Base-by-base conservation (phyloP, 2,329 filamentous ascomycete genomes). In the Colletotrichum gigasporum region DNA sequence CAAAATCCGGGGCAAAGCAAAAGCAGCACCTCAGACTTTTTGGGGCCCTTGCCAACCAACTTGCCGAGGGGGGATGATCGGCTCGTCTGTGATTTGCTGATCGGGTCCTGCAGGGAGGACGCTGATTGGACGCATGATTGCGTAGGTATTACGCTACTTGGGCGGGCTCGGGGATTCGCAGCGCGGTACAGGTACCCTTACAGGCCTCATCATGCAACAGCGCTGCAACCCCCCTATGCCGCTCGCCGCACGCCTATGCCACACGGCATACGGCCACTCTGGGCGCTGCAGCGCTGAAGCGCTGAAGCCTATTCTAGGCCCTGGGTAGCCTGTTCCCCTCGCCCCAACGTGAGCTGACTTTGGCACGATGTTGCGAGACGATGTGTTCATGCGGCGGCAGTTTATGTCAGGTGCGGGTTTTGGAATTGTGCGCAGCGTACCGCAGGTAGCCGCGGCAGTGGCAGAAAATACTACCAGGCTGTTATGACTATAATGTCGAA, bases 1-100 rank as follows among this genome's bases (percentile, higher is more conserved):
- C 63, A 65, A 63, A 65, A 63, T 57, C 59, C 58, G 63, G 63
- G 61, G 63, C 51, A 62, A 47, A n/a, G n/a, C n/a, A n/a, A n/a
- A n/a, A n/a, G n/a, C n/a, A n/a, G n/a, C n/a, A n/a, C n/a, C n/a
- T n/a, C 44, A 48, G 53, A 52, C 30, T 47, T 52, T n/a, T 45
- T 60, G 54, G 39, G 39, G 6, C 32, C 35, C 35, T 14, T 3
- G 10, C n/a, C 16, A 39, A 6, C 11, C 16, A 39, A 10, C 35
- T 14, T 14, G 35, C 30, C 47, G 47, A 41, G 34, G 24, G 34
- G 57, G 41, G 52, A 44, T 30, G 54, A 54, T 42, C 60, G 45
- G 52, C 63, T 59, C 35, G 54, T 28, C 47, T 64, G 42, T 66
- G 63, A 66, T 64, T 66, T 60, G 63, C 60, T 66, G 47, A 30